These are phyloP conservation scores for Trichoderma sp. DNA, from an alignment of 2,329 filamentous ascomycete species.

Conservation along the genomic window DNA sequence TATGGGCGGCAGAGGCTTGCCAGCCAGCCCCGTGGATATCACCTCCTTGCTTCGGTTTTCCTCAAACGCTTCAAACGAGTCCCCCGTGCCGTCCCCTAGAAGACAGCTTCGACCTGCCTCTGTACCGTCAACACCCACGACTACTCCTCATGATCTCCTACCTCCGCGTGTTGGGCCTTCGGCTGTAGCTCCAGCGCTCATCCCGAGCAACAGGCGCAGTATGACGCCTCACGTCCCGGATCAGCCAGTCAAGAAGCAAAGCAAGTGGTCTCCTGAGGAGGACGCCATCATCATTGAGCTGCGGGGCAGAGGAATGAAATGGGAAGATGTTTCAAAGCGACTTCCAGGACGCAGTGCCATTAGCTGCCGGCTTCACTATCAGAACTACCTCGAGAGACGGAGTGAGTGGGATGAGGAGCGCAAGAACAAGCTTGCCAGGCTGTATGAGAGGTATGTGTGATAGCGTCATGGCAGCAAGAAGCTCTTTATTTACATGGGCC, in stretches of 20 bases:
- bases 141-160: slow-evolving; percentile 26
- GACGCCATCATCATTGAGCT: slow-evolving; percentile 92
- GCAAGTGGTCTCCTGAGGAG: slow-evolving; percentile 93
- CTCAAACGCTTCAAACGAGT: slow-evolving; percentile 63
- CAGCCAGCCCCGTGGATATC: slow-evolving; percentile 88
- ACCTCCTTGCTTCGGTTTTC: slow-evolving; percentile 77
- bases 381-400: slow-evolving; percentile 91
- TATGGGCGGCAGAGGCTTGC: slow-evolving; percentile 28
- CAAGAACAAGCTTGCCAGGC: slow-evolving; percentile 90
- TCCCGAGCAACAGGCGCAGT: slow-evolving; percentile 34
- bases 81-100: slow-evolving; percentile 51
- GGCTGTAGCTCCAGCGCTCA: slow-evolving; percentile 35
- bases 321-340: slow-evolving; percentile 95
- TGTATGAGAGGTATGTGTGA: slow-evolving; percentile 81
- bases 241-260: slow-evolving; percentile 87
- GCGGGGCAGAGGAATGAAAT: slow-evolving; percentile 90
- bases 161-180: slow-evolving; percentile 27
- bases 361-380: slow-evolving; percentile 90
- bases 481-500: background rate
- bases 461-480: background rate
- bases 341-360: slow-evolving; percentile 89
- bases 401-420: slow-evolving; percentile 97
- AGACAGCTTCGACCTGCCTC: slow-evolving; percentile 30
- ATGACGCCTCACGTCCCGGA: slow-evolving; percentile 52
- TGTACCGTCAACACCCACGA: slow-evolving; percentile 24